phyloP scores from a whole-genome alignment of 441 rosid species.

The Gossypium trilobum region DNA sequence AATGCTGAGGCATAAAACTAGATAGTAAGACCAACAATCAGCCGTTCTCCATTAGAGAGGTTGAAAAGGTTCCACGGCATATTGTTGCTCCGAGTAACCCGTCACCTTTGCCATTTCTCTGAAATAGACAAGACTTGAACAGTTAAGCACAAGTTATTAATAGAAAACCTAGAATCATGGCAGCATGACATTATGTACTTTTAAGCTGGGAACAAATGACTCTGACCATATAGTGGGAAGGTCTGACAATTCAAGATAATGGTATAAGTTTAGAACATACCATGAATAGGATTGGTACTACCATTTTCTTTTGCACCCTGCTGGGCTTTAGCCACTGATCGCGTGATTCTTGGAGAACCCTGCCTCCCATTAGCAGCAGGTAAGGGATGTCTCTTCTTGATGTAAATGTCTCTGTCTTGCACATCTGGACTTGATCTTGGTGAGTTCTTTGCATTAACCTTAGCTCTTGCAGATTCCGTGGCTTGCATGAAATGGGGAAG shows the following conservation, averaged over 20 bases:
- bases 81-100: not conserved
- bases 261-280: slow-evolving; percentile 21
- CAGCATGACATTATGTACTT: not conserved
- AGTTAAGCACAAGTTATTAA: not conserved
- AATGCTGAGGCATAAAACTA: slow-evolving; percentile 15
- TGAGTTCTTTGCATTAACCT: slow-evolving; percentile 63
- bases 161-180: not conserved
- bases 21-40: slow-evolving; percentile 12
- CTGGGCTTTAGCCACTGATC: slow-evolving; percentile 54
- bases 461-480: slow-evolving; percentile 86
- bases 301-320: slow-evolving; percentile 54
- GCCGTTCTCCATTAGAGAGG: slow-evolving; percentile 11
- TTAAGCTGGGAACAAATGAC: not conserved
- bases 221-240: not conserved
- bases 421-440: slow-evolving; percentile 93
- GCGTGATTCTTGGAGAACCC: slow-evolving; percentile 71
- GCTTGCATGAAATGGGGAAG: slow-evolving; percentile 92
- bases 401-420: slow-evolving; percentile 55
- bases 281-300: slow-evolving; percentile 24
- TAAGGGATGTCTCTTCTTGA: slow-evolving; percentile 82
- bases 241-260: not conserved
- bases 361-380: slow-evolving; percentile 82
- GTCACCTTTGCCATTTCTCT: slow-evolving; percentile 92
- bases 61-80: not conserved
- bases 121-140: slow-evolving; percentile 24